Evolutionary conservation across 1,284 basidiomycete genomes (phyloP).

Genomic region (Termitomyces sp.): DNA sequence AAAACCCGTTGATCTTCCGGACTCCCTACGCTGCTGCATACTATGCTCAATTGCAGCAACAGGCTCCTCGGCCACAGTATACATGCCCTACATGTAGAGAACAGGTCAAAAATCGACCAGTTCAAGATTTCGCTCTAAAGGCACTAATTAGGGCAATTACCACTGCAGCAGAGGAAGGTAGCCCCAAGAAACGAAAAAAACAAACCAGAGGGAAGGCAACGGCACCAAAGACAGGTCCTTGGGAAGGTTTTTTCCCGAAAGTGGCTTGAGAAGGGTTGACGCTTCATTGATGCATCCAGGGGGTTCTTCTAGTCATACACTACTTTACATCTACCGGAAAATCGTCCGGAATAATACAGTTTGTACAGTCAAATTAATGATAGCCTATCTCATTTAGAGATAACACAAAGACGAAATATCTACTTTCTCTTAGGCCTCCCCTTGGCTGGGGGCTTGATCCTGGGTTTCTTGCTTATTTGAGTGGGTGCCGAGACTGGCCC

Average conservation of each 20-base stretch:
- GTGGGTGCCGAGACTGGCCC: constrained; percentile 28
- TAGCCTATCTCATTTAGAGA: not conserved
- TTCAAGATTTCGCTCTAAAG: constrained; percentile 59
- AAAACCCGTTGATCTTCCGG: constrained; percentile 14
- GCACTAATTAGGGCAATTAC: constrained; percentile 44
- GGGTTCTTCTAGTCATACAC: not conserved
- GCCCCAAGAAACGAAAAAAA: constrained; percentile 30
- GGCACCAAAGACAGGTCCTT: constrained; percentile 28
- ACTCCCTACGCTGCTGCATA: constrained; percentile 23
- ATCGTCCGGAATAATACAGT: not conserved
- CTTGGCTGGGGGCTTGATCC: constrained; percentile 27
- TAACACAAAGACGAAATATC: not conserved
- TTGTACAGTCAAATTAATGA: constrained; percentile 1
- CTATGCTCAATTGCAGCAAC: constrained; percentile 22
- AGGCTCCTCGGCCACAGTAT: constrained; percentile 40
- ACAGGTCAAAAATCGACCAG: constrained; percentile 41
- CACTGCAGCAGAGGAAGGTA: constrained; percentile 39
- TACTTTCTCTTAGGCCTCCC: constrained; percentile 27
- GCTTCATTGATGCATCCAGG: no score
- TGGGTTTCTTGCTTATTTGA: constrained; percentile 27
- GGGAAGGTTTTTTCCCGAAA: constrained; percentile 49
- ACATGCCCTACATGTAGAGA: constrained; percentile 64
- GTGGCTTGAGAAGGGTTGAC: not conserved
- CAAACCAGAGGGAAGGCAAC: constrained; percentile 11
- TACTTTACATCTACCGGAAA: not conserved